phyloP scores from a whole-genome alignment of 2,329 filamentous ascomycete genomes.

The Byssothecium circinans region DNA sequence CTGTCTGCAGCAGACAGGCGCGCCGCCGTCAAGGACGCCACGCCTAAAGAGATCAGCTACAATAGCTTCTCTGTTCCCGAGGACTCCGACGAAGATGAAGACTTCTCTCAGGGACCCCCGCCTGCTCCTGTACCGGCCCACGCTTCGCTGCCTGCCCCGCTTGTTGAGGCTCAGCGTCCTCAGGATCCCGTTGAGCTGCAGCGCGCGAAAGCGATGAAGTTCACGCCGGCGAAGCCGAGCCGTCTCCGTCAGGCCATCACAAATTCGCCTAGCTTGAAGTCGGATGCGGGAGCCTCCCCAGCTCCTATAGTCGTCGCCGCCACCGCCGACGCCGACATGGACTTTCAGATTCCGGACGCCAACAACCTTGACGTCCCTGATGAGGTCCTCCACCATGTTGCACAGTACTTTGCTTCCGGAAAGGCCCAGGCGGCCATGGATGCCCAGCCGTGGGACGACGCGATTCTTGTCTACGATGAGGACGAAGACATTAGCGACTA shows the following conservation, averaged over 20 bases:
- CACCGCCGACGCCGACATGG: background rate
- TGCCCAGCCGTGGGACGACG: background rate
- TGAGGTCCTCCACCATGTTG: background rate
- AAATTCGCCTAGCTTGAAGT: slow-evolving; percentile 34
- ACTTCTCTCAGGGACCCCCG: slow-evolving; percentile 40
- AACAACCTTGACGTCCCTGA: background rate
- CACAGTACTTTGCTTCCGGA: background rate
- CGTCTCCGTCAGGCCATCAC: slow-evolving; percentile 37
- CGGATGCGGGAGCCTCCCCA: slow-evolving; percentile 22
- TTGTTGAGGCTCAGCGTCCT: slow-evolving; percentile 6
- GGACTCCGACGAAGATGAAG: slow-evolving; percentile 20
- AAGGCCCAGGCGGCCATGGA: background rate
- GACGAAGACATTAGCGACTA: background rate
- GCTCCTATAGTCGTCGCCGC: background rate
- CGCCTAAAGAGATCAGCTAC: background rate
- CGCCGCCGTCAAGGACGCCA: background rate
- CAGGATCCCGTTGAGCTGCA: slow-evolving; percentile 30
- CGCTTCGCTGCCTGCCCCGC: slow-evolving; percentile 28
- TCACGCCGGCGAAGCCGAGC: slow-evolving; percentile 38
- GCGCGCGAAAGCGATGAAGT: slow-evolving; percentile 35
- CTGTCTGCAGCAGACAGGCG: slow-evolving; percentile 6
- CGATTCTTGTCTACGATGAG: background rate
- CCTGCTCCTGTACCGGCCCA: slow-evolving; percentile 40
- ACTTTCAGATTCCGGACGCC: too few relatives aligned
- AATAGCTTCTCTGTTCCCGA: slow-evolving; percentile 31